These are phyloP conservation scores for Acacia melanoxylon DNA, from an alignment of 306 rosid genomes.

Conservation along the genomic window DNA sequence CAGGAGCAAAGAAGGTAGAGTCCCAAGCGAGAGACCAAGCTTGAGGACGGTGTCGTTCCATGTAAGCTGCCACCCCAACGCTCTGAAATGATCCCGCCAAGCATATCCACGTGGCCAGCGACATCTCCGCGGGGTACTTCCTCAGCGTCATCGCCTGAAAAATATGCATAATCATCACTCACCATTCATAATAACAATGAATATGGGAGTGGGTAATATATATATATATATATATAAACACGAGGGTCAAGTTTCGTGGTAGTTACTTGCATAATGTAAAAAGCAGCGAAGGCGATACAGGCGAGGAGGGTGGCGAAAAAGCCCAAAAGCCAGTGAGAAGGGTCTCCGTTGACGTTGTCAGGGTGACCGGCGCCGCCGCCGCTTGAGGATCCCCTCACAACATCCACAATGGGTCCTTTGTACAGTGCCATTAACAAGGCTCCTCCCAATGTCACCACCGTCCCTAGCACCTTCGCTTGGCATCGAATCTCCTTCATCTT, in stretches of 20 bases:
- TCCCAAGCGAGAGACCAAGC: constrained; percentile 72
- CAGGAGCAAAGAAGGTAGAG: constrained; percentile 56
- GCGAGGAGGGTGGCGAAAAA: constrained; percentile 62
- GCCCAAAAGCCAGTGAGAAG: constrained; percentile 53
- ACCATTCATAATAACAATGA: not conserved
- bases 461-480: constrained; percentile 78
- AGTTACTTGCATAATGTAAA: constrained; percentile 52
- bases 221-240: no score
- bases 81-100: constrained; percentile 64
- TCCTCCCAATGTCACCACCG: constrained; percentile 67
- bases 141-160: constrained; percentile 67
- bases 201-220: no score
- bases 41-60: constrained; percentile 48
- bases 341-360: constrained; percentile 26
- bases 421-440: constrained; percentile 78
- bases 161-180: not conserved
- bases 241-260: not conserved
- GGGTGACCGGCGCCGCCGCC: not conserved
- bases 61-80: constrained; percentile 42
- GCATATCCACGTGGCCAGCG: constrained; percentile 75
- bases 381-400: constrained; percentile 12
- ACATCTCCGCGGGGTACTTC: constrained; percentile 62
- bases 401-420: constrained; percentile 63
- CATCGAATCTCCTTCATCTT: constrained; percentile 57
- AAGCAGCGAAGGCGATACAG: constrained; percentile 67